Evolutionary conservation across 495 filamentous ascomycete species (phyloP).

Genomic region (Aspergillus heteromorphus): DNA sequence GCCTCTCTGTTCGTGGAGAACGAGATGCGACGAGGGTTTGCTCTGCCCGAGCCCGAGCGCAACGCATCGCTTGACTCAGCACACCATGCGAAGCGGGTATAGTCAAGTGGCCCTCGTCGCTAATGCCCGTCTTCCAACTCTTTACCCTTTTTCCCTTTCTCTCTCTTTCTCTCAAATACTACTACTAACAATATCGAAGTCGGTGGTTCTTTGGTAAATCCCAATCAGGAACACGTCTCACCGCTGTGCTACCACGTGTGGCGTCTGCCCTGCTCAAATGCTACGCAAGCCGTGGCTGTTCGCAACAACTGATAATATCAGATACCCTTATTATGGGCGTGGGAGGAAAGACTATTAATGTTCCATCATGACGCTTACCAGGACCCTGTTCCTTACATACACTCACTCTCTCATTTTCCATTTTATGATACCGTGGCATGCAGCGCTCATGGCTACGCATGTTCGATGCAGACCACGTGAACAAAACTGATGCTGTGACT

Average conservation of each 20-base stretch:
- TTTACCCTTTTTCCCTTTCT: not conserved
- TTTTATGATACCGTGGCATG: slow-evolving; percentile 11
- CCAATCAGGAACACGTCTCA: not conserved
- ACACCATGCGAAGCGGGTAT: slow-evolving; percentile 17
- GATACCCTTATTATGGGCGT: not conserved
- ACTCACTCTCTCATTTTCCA: slow-evolving; percentile 15
- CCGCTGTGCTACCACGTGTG: not conserved
- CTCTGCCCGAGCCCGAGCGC: slow-evolving; percentile 23
- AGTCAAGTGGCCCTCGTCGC: not conserved
- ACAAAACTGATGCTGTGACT: slow-evolving; percentile 9
- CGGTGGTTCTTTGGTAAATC: not conserved
- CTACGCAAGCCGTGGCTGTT: not conserved
- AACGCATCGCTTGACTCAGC: slow-evolving; percentile 7
- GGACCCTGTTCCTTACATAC: slow-evolving; percentile 8
- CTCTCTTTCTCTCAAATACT: not conserved
- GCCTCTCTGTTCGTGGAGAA: slow-evolving; percentile 73
- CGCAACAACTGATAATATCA: not conserved
- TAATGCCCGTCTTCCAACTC: no score
- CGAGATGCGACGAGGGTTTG: slow-evolving; percentile 59
- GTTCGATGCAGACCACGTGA: slow-evolving; percentile 14
- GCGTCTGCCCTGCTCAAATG: not conserved
- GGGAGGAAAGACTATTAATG: not conserved
- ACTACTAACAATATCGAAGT: no score
- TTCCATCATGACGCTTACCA: slow-evolving; percentile 4
- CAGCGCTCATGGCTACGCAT: slow-evolving; percentile 11